Base-by-base conservation (phyloP, 2,329 filamentous ascomycete species). In the Fusarium sp. region DNA sequence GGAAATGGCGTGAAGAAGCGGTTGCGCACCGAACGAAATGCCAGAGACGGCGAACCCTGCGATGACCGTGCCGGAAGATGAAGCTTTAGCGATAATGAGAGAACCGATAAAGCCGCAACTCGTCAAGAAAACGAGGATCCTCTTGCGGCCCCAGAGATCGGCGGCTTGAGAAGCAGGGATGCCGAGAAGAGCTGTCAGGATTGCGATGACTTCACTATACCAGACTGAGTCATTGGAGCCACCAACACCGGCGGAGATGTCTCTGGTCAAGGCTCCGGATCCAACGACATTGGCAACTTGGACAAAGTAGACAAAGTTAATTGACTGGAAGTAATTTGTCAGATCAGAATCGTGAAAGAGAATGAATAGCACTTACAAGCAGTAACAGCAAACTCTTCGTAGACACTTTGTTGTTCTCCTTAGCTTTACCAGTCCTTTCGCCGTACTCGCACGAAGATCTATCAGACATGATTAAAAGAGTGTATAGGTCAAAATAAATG, bases 121-220 rank as follows among this genome's bases (percentile, higher is more conserved):
- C 0, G 62, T 63, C 0, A 52, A 11, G 9, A 20, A 10, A 6
- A 65, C 18, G 6, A 65, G 56, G 3, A 65, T 33, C 2, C 6
- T 20, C 13, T 63, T 65, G 12, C 62, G 57, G 3, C 62, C 62
- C 62, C 56, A 65, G 7, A 63, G 33, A 3, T 65, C 62, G 13
- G 56, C 33, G 2, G 38, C 57, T 31, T 63, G 56, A 5, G 24
- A 28, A 3, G 42, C 33, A 0, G 62, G 57, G 2, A 63, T 51
- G 1, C 62, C 57, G 4, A 65, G 31, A 24, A 63, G 26, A 13
- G 57, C 33, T n/a, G 62, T 65, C 8, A 39, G 33, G 26, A 65
- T 62, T 12, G 31, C 26, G 6, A 65, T 33, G 18, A 41, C 48
- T 18, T 63, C 45, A 13, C 33, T 65, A 33, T 51, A 63, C 62